These are phyloP conservation scores for Heliamphora exappendiculata DNA, from an alignment of 148 eudicot species.

Conservation along the genomic window DNA sequence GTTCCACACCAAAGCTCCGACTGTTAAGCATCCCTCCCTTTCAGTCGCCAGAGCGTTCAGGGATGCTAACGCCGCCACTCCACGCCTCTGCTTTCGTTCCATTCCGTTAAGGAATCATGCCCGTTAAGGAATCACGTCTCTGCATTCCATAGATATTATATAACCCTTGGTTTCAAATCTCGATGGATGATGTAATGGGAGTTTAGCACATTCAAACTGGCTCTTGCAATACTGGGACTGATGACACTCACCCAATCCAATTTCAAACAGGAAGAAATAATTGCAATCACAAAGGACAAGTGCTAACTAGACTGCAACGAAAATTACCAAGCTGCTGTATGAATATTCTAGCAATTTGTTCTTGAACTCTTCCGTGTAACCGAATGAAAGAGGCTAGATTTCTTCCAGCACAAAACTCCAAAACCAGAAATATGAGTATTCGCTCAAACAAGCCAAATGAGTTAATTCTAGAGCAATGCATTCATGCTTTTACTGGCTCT, in stretches of 20 bases:
- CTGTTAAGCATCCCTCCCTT: no score
- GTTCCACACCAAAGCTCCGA: no score
- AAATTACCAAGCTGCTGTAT: slow-evolving; percentile 38
- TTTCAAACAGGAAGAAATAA: neutral
- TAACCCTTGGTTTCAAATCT: slow-evolving; percentile 52
- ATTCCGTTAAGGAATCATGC: no score
- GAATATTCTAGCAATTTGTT: slow-evolving; percentile 32
- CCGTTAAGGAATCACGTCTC: no score
- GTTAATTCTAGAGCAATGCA: no score
- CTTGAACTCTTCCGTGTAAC: slow-evolving; percentile 33
- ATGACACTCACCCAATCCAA: neutral
- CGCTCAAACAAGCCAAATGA: no score
- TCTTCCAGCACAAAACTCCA: slow-evolving; percentile 51
- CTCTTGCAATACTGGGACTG: slow-evolving; percentile 21
- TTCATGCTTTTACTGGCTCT: no score
- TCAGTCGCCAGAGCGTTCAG: no score
- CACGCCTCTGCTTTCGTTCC: no score
- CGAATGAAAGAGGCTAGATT: slow-evolving; percentile 36
- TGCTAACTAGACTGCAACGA: neutral
- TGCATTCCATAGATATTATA: neutral
- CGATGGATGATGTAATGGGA: slow-evolving; percentile 32
- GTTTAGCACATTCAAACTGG: slow-evolving; percentile 36
- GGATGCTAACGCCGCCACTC: no score
- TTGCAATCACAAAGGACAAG: neutral
- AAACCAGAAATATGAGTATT: slow-evolving; percentile 31